A percentile compares a stretch with the other conserved stretches of the same genome.
Conservation (phyloP, 345 rosid genomes). For the Cardamine chenopodiifolia region DNA sequence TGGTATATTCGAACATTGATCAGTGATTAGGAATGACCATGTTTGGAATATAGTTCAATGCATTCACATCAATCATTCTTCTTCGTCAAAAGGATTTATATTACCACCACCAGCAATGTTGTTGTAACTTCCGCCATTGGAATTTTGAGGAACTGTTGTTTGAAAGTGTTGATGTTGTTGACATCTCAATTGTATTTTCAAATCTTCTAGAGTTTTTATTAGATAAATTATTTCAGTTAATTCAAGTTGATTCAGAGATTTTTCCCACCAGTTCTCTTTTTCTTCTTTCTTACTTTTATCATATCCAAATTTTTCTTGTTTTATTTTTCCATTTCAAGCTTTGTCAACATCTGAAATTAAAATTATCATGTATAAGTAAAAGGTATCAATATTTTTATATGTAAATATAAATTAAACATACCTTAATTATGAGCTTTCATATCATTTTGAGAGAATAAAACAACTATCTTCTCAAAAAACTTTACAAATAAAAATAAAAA, state of each 20-base stretch:
- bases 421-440: neutral
- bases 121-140: neutral
- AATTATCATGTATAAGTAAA: neutral
- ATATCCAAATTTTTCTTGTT: constrained; percentile 43
- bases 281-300: constrained; percentile 29
- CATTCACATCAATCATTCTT: no score
- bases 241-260: constrained; percentile 47
- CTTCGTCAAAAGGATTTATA: no score
- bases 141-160: neutral
- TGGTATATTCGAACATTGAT: no score
- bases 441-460: neutral
- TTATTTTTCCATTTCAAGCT: constrained; percentile 49
- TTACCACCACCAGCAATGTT: neutral
- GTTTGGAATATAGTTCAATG: neutral
- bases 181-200: constrained; percentile 40
- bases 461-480: neutral
- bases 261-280: constrained; percentile 54
- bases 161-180: constrained; percentile 16
- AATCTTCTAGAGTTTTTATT: constrained; percentile 38
- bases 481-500: neutral
- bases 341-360: neutral
- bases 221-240: no score
- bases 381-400: neutral
- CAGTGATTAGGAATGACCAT: neutral
- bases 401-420: neutral